A percentile compares a stretch with the other conserved stretches of the same genome.
Evolutionary conservation across 768 basidiomycete genomes (phyloP).

Genomic region (Porphyrellus cyaneotinctus): DNA sequence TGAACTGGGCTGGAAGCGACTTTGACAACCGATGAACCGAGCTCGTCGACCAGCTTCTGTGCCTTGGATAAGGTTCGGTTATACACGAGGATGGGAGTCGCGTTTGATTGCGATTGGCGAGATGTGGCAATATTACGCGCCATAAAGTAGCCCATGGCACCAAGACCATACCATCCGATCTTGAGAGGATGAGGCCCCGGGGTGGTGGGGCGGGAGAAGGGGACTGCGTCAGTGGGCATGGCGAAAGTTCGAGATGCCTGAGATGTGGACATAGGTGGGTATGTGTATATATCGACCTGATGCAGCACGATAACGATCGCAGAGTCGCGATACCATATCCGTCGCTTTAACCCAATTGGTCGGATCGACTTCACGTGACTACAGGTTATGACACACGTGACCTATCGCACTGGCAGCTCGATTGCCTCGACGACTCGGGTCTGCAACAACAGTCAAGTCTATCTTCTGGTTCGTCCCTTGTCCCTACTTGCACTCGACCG

Average conservation of each 20-base stretch:
- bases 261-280: constrained; percentile 1
- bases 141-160: constrained; percentile 74
- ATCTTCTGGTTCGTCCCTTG: constrained; percentile 3
- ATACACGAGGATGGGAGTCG: constrained; percentile 63
- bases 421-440: background rate
- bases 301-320: too few relatives aligned
- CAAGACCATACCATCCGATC: constrained; percentile 48
- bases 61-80: constrained; percentile 68
- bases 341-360: background rate
- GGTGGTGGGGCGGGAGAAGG: constrained; percentile 59
- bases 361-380: constrained; percentile 7
- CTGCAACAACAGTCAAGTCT: constrained; percentile 2
- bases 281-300: background rate
- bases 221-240: constrained; percentile 25
- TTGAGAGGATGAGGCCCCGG: constrained; percentile 32
- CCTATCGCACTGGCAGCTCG: background rate
- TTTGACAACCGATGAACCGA: constrained; percentile 49
- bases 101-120: constrained; percentile 34
- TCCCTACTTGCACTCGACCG: constrained; percentile 1
- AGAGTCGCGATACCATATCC: too few relatives aligned
- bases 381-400: constrained; percentile 13
- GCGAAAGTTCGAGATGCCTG: constrained; percentile 1
- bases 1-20: constrained; percentile 57
- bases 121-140: constrained; percentile 71
- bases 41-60: constrained; percentile 50